Evolutionary conservation across 441 rosid species (phyloP).

Genomic region (Flueggea neowawraea): DNA sequence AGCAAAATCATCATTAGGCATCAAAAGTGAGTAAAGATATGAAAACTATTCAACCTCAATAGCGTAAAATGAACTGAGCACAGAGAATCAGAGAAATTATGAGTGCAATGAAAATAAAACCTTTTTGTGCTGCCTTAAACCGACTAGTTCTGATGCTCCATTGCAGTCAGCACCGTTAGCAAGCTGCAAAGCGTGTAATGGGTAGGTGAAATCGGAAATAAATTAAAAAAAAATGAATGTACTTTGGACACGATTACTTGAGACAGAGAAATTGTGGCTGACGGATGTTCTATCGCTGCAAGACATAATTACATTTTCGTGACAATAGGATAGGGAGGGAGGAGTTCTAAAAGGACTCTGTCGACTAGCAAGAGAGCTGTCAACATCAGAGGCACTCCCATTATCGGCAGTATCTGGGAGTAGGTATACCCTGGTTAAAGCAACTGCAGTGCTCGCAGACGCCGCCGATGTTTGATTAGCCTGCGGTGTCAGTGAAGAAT

Average conservation of each 20-base stretch:
- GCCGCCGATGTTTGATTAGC: conserved; percentile 33
- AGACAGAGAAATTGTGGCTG: no score
- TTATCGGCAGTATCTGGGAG: conserved; percentile 26
- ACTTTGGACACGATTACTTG: no score
- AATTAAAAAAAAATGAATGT: no score
- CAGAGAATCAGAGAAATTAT: not conserved
- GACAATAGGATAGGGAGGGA: conserved; percentile 69
- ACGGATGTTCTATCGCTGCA: not conserved
- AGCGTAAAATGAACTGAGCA: no score
- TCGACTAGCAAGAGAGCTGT: conserved; percentile 26
- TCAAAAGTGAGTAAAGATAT: no score
- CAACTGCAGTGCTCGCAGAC: conserved; percentile 29
- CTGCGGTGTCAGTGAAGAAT: conserved; percentile 43
- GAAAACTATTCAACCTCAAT: no score
- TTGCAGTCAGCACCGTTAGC: conserved; percentile 35
- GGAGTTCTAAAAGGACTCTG: conserved; percentile 96
- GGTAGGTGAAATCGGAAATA: not conserved
- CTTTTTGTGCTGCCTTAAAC: conserved; percentile 75
- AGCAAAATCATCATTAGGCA: no score
- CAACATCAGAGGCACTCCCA: conserved; percentile 23
- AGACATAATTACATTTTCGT: conserved; percentile 49
- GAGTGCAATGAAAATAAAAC: conserved; percentile 29
- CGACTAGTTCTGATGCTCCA: conserved; percentile 38
- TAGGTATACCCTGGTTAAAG: conserved; percentile 40
- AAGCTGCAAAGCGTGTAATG: conserved; percentile 36